These are phyloP conservation scores for Hirschioporus abietinus DNA, from an alignment of 768 basidiomycete species.

Conservation along the genomic window DNA sequence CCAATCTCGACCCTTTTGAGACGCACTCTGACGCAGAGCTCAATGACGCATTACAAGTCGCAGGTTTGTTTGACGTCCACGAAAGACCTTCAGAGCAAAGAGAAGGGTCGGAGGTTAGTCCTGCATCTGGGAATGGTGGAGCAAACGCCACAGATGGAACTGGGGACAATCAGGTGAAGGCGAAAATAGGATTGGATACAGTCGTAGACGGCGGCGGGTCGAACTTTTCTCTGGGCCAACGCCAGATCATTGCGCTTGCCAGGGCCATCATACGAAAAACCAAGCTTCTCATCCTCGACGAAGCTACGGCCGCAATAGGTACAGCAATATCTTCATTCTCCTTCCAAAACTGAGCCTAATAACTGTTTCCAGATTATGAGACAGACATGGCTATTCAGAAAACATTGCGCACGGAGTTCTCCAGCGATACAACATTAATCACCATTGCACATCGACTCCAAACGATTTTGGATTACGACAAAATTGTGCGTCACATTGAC, in stretches of 20 bases:
- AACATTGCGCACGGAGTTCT: constrained; percentile 25
- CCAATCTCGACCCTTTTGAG: constrained; percentile 68
- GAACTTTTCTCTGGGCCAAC: constrained; percentile 27
- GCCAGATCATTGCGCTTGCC: constrained; percentile 35
- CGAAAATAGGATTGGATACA: constrained; percentile 8
- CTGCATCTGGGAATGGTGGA: constrained; percentile 74
- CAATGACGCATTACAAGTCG: constrained; percentile 34
- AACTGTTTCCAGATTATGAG: constrained; percentile 23
- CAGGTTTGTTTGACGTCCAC: constrained; percentile 28
- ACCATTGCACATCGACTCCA: constrained; percentile 34
- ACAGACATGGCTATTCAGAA: constrained; percentile 33
- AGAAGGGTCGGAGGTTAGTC: constrained; percentile 39
- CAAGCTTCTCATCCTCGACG: constrained; percentile 29
- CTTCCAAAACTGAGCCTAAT: constrained; percentile 7
- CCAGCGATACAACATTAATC: constrained; percentile 27
- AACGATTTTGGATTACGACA: constrained; percentile 17
- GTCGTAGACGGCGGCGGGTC: background rate
- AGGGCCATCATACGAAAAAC: constrained; percentile 19
- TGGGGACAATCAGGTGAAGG: constrained; percentile 34
- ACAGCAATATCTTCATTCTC: background rate
- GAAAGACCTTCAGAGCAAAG: constrained; percentile 30
- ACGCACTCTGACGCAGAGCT: constrained; percentile 40
- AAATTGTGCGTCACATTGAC: constrained; percentile 8
- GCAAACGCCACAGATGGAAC: background rate
- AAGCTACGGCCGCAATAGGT: constrained; percentile 27